Evolutionary conservation across 2,329 filamentous ascomycete species (phyloP), one percentile per base, ranked within the genome.

Genomic region (Diaporthe longicolla): DNA sequence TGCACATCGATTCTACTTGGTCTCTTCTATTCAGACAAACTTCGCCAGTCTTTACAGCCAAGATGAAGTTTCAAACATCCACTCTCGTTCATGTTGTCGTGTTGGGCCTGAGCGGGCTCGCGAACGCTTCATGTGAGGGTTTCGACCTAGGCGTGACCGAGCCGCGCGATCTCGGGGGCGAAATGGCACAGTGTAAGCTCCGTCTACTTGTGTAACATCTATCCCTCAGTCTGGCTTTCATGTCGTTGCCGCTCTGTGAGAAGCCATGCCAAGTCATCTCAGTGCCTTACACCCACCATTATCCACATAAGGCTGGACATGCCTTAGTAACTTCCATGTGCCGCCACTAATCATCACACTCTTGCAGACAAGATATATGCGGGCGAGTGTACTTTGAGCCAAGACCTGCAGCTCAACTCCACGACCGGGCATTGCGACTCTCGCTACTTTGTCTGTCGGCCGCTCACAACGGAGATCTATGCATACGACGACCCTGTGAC

Each of bases 401-500:
- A 72, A 17, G 71, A 63, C 21, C 59, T 68, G 6, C 37, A 35
- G 19, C 15, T 74, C 61, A 32, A 37, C 54, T 54, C 58, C 32
- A 52, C 61, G 17, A 59, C 66, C 9, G 66, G 66, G 4, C 29
- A 71, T 13, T 74, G 73, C 35, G 61, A 54, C 73, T 72, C 69
- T 9, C 59, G 45, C 19, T 74, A 68, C 59, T 74, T 74, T 55
- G 24, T 50, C 24, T 74, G 73, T 29, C 32, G 29, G 15, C 24
- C 54, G 6, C 69, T 70, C 9, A 72, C 73, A 10, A 72, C 13
- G 40, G 40, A 29, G 5, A 68, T 72, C 26, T 61, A 58, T 8
- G 73, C 65, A 21, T 74, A 69, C 29, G 70, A 74, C 21, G 73
- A 74, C 43, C 73, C 73, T 7, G 43, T 24, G 24, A 74, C 73